Evolutionary conservation across 2,329 filamentous ascomycete genomes (phyloP).

Genomic region (Pseudogymnoascus sp.): DNA sequence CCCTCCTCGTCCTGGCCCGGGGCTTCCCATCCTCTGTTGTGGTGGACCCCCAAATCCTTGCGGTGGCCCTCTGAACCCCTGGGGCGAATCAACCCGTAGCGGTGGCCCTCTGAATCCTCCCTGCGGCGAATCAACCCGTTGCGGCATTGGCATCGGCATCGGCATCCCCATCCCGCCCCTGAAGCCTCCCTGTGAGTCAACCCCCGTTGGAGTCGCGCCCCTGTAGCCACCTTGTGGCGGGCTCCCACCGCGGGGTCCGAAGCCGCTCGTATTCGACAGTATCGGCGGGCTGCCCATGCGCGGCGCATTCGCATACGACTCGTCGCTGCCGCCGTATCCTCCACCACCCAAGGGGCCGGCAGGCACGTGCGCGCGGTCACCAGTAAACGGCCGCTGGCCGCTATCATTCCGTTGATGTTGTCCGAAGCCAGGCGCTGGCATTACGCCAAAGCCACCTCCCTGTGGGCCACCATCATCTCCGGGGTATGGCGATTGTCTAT

Average conservation of each 20-base stretch:
- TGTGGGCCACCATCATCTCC: background rate
- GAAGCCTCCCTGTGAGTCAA: background rate
- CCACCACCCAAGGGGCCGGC: background rate
- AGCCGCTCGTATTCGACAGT: background rate
- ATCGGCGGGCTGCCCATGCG: slow-evolving; percentile 2
- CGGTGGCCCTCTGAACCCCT: background rate
- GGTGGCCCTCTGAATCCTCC: background rate
- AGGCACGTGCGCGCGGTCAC: background rate
- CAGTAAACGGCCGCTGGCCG: background rate
- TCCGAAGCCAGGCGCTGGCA: background rate
- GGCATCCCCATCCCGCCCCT: background rate
- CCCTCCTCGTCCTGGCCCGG: background rate
- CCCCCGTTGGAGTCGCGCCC: background rate
- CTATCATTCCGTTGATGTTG: background rate
- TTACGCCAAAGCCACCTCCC: background rate
- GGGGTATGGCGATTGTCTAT: background rate
- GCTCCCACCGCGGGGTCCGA: background rate
- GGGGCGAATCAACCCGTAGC: background rate
- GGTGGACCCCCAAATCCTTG: background rate
- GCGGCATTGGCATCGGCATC: background rate
- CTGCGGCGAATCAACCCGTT: background rate
- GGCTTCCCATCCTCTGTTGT: background rate
- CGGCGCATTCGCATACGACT: background rate
- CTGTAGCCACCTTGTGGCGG: background rate
- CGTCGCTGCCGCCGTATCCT: background rate